Conservation (phyloP, 208 protist genomes). For the Trypanosoma grayi region DNA sequence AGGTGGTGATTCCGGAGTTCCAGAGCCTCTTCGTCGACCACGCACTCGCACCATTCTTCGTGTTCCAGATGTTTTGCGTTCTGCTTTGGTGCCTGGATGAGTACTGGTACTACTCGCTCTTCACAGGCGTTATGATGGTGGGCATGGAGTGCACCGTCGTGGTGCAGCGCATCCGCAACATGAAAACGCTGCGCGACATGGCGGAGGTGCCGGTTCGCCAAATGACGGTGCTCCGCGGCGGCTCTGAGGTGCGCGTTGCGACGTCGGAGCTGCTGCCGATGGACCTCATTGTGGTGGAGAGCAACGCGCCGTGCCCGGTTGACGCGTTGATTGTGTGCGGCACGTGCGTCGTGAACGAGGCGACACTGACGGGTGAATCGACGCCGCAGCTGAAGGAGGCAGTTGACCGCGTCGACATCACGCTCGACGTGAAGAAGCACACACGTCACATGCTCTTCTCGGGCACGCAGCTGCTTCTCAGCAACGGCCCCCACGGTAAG, state of each 20-base stretch:
- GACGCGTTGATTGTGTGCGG: constrained; percentile 96
- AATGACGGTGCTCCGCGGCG: constrained; percentile 71
- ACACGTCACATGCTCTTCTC: constrained; percentile 92
- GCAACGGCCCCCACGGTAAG: constrained; percentile 65
- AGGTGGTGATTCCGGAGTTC: constrained; percentile 96
- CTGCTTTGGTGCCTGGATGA: constrained; percentile 96
- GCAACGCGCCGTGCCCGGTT: constrained; percentile 84
- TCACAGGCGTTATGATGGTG: constrained; percentile 97
- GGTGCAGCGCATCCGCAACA: constrained; percentile 91
- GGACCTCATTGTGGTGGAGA: constrained; percentile 93
- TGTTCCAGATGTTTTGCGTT: constrained; percentile 98
- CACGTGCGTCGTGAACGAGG: constrained; percentile 97
- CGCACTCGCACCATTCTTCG: constrained; percentile 97
- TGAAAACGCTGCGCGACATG: constrained; percentile 93
- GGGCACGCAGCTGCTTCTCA: constrained; percentile 94
- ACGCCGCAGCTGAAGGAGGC: constrained; percentile 97
- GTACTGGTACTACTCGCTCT: constrained; percentile 97
- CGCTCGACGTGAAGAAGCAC: constrained; percentile 88
- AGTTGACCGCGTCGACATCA: constrained; percentile 59
- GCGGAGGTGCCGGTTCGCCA: constrained; percentile 81
- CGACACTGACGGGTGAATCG: constrained; percentile 98
- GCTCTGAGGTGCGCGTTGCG: constrained; percentile 50
- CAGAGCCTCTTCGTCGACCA: constrained; percentile 95
- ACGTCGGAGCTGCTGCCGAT: constrained; percentile 91
- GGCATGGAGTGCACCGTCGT: constrained; percentile 97